Percentiles rank a stretch among this genome's conserved stretches.
Evolutionary conservation across 164 flowering plant genomes (phyloP).

Genomic region (Magnolia officinalis): DNA sequence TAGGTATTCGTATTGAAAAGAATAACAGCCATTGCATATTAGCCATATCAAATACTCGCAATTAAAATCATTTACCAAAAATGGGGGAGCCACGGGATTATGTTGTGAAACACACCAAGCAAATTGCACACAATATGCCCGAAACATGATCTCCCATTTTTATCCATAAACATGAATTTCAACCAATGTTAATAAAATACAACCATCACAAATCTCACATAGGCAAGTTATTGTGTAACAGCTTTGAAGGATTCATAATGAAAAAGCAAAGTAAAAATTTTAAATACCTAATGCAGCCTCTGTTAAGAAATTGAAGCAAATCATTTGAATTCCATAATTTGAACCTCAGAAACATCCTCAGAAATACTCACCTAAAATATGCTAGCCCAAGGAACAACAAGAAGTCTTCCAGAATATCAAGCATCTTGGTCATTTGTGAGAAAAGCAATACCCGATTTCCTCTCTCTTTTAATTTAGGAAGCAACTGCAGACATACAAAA

Average conservation of each 20-base stretch:
- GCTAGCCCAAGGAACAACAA: conserved; percentile 6
- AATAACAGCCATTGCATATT: too few relatives aligned
- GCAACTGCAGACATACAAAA: conserved; percentile 8
- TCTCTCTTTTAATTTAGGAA: conserved; percentile 13
- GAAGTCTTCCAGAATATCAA: conserved; percentile 16
- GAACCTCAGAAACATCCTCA: neutral
- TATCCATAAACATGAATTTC: too few relatives aligned
- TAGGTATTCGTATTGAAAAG: too few relatives aligned
- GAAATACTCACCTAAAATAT: conserved; percentile 6
- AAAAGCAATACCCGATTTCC: conserved; percentile 10
- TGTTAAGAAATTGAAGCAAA: neutral
- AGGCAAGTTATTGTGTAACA: too few relatives aligned
- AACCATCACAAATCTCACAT: too few relatives aligned
- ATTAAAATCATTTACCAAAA: too few relatives aligned
- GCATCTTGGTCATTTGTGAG: conserved; percentile 11
- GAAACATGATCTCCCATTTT: too few relatives aligned
- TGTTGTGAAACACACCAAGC: too few relatives aligned
- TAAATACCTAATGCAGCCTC: neutral
- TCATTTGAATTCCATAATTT: neutral
- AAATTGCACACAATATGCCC: too few relatives aligned
- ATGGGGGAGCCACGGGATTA: too few relatives aligned
- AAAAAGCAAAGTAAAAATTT: neutral
- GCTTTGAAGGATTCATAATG: neutral
- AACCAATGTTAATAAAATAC: too few relatives aligned
- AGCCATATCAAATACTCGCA: too few relatives aligned